Conservation (phyloP, 768 basidiomycete genomes). For the Tulasnella sp. region DNA sequence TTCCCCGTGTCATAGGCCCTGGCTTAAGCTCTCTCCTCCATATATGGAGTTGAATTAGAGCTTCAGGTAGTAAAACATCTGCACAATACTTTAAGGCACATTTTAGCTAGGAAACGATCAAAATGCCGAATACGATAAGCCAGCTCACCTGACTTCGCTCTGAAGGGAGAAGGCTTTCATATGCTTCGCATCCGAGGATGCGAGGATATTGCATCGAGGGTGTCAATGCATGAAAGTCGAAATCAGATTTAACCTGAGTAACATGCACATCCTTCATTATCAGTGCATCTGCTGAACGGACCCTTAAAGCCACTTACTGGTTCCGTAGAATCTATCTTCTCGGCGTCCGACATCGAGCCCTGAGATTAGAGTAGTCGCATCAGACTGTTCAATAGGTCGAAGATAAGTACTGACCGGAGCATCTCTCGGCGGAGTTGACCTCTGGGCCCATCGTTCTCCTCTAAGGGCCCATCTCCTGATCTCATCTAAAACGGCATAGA, state of each 20-base stretch:
- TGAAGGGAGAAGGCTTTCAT: neutral
- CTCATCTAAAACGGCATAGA: neutral
- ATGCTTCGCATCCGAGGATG: neutral
- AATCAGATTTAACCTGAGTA: too few species aligned
- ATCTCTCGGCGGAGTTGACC: too few species aligned
- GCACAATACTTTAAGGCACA: slow-evolving; percentile 7
- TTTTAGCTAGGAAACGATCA: neutral
- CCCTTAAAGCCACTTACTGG: too few species aligned
- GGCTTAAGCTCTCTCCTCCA: neutral
- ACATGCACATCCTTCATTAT: too few species aligned
- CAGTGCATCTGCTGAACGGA: too few species aligned
- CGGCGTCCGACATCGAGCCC: too few species aligned
- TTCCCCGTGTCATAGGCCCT: neutral
- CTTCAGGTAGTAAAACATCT: slow-evolving; percentile 9
- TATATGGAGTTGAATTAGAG: slow-evolving; percentile 2
- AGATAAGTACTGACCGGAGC: too few species aligned
- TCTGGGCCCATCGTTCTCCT: slow-evolving; percentile 5
- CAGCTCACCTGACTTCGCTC: slow-evolving; percentile 8
- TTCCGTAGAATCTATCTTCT: too few species aligned
- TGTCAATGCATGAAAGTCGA: too few species aligned
- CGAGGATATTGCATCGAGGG: slow-evolving; percentile 5
- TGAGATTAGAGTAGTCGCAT: too few species aligned
- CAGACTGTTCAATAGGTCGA: too few species aligned
- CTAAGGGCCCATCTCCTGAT: slow-evolving; percentile 12
- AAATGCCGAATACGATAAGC: neutral